Evolutionary conservation across 1,284 basidiomycete species (phyloP).

Genomic region (Microbotryum scabiosae): DNA sequence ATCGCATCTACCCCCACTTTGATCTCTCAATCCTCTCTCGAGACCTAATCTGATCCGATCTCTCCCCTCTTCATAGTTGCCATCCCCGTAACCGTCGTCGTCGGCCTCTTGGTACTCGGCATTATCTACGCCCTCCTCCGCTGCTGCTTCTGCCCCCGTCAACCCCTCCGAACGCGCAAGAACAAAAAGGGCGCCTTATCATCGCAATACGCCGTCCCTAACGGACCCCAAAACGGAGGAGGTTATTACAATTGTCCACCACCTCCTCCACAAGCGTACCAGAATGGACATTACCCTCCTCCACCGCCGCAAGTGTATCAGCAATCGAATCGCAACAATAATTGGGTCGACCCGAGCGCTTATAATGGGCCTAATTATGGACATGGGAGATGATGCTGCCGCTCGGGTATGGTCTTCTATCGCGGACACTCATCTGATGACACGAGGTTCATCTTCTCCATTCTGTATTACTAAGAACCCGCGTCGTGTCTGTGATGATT

Average conservation of each 20-base stretch:
- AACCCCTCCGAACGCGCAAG: not conserved
- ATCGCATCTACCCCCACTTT: conserved; percentile 6
- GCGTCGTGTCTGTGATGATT: no score
- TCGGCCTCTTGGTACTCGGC: conserved; percentile 49
- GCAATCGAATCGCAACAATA: conserved; percentile 5
- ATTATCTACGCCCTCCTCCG: conserved; percentile 38
- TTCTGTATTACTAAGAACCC: no score
- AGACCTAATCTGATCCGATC: conserved; percentile 44
- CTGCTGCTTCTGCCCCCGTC: conserved; percentile 32
- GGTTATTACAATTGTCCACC: not conserved
- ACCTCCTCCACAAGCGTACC: conserved; percentile 4
- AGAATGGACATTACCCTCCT: conserved; percentile 21
- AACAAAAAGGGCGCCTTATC: not conserved
- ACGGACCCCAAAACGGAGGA: not conserved
- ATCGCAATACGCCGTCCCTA: no score
- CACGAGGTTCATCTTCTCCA: no score
- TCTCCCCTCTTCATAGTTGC: not conserved
- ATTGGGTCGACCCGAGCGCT: not conserved
- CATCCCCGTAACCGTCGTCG: conserved; percentile 59
- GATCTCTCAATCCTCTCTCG: conserved; percentile 45
- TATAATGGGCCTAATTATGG: conserved; percentile 40
- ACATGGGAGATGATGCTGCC: not conserved
- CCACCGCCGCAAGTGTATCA: conserved; percentile 3
- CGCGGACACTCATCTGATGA: no score
- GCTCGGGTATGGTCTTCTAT: no score